These are phyloP conservation scores for Sugiyamaella lignohabitans DNA, from an alignment of 805 yeast species.

Conservation along the genomic window DNA sequence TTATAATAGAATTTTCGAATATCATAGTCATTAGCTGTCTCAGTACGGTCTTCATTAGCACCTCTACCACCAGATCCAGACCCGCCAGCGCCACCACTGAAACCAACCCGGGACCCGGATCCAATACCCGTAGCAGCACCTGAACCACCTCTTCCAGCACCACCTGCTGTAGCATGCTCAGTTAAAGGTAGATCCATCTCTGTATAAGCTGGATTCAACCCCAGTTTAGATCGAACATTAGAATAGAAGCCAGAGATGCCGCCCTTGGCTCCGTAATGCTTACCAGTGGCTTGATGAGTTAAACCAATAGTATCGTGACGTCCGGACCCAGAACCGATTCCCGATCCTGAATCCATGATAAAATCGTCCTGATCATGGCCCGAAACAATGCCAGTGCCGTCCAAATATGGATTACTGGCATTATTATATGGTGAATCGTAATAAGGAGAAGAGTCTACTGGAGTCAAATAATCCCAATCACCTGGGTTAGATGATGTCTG, in stretches of 20 bases:
- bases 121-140: too few relatives aligned
- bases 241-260: constrained; percentile 22
- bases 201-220: constrained; percentile 23
- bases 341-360: constrained; percentile 5
- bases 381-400: constrained; percentile 20
- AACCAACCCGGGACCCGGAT: constrained; percentile 12
- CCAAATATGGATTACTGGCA: constrained; percentile 14
- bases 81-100: too few relatives aligned
- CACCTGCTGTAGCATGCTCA: constrained; percentile 15
- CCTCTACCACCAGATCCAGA: constrained; percentile 17
- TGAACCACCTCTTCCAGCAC: constrained; percentile 2
- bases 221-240: constrained; percentile 24
- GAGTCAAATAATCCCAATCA: constrained; percentile 7
- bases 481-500: background rate
- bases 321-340: too few relatives aligned
- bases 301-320: background rate
- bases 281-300: background rate
- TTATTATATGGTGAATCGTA: constrained; percentile 6
- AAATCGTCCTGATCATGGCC: constrained; percentile 16
- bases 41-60: constrained; percentile 9
- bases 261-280: constrained; percentile 5
- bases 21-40: constrained; percentile 28
- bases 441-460: constrained; percentile 7
- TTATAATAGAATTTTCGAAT: constrained; percentile 29
- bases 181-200: constrained; percentile 30